These are phyloP conservation scores for Diplodia seriata DNA, from an alignment of 2,329 filamentous ascomycete species.

Conservation along the genomic window DNA sequence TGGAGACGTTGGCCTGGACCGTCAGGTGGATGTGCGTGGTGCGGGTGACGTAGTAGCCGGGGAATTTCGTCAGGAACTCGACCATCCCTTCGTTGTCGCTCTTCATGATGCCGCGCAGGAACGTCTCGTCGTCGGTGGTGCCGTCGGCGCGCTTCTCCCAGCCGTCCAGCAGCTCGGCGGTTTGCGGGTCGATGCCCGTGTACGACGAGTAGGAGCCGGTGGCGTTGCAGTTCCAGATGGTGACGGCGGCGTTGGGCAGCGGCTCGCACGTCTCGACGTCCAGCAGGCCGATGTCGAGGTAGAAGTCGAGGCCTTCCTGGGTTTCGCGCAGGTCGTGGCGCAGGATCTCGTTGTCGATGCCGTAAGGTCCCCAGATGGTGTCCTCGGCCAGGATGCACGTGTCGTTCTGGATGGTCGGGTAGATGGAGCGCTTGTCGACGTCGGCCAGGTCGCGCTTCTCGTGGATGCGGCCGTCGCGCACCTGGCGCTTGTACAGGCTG, in stretches of 20 bases:
- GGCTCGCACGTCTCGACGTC: constrained; percentile 62
- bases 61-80: constrained; percentile 58
- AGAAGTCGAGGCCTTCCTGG: constrained; percentile 57
- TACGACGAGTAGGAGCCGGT: constrained; percentile 54
- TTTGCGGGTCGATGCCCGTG: constrained; percentile 37
- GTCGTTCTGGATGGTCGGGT: constrained; percentile 37
- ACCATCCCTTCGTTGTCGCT: constrained; percentile 57
- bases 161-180: constrained; percentile 36
- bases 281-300: constrained; percentile 61
- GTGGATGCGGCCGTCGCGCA: constrained; percentile 8
- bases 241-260: constrained; percentile 51
- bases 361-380: constrained; percentile 41
- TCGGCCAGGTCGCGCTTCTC: constrained; percentile 17
- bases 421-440: constrained; percentile 17
- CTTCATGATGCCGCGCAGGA: constrained; percentile 57
- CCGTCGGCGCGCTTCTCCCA: constrained; percentile 37
- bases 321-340: constrained; percentile 57
- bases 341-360: constrained; percentile 59
- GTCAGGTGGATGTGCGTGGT: constrained; percentile 50
- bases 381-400: constrained; percentile 46
- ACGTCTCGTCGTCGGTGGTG: constrained; percentile 47
- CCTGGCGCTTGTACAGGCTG: constrained; percentile 23
- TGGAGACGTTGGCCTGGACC: constrained; percentile 49
- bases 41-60: constrained; percentile 53
- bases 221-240: constrained; percentile 54